These are phyloP conservation scores for Paxillus ammoniavirescens DNA, from an alignment of 768 basidiomycete genomes.

Conservation along the genomic window DNA sequence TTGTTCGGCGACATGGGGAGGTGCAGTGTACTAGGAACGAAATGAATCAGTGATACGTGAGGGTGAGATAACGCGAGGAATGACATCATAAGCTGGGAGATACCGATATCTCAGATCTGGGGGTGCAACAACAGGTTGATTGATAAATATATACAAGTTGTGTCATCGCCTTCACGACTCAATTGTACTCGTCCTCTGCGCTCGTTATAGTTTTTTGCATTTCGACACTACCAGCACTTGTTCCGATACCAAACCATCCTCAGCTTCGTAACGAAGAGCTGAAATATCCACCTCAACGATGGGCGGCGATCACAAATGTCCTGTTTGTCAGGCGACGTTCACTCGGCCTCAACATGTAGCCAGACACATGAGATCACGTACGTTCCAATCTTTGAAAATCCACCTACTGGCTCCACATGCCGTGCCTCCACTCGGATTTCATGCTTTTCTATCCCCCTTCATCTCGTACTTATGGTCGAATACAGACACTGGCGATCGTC, in stretches of 20 bases:
- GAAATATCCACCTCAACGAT: conserved; percentile 34
- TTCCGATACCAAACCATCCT: conserved; percentile 1
- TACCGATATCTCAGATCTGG: conserved; percentile 36
- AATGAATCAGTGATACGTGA: neutral
- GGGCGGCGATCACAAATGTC: conserved; percentile 85
- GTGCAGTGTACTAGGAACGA: neutral
- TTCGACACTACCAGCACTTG: too few species aligned
- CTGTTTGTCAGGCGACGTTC: conserved; percentile 84
- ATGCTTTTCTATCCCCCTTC: conserved; percentile 8
- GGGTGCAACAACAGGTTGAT: conserved; percentile 18
- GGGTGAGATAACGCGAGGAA: conserved; percentile 11
- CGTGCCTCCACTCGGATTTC: neutral
- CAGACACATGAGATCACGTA: conserved; percentile 88
- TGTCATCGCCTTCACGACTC: conserved; percentile 31
- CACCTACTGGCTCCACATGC: conserved; percentile 3
- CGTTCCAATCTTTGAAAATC: conserved; percentile 31
- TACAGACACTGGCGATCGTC: conserved; percentile 84
- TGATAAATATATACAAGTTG: conserved; percentile 38
- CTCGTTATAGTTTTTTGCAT: too few species aligned
- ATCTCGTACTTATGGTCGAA: conserved; percentile 9
- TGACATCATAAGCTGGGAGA: conserved; percentile 32
- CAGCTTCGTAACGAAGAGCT: conserved; percentile 8
- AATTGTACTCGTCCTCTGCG: too few species aligned
- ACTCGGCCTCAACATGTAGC: conserved; percentile 90
- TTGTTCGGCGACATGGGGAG: neutral